phyloP scores from a whole-genome alignment of 192 early-diverging fungal species.

The Podila minutissima region DNA sequence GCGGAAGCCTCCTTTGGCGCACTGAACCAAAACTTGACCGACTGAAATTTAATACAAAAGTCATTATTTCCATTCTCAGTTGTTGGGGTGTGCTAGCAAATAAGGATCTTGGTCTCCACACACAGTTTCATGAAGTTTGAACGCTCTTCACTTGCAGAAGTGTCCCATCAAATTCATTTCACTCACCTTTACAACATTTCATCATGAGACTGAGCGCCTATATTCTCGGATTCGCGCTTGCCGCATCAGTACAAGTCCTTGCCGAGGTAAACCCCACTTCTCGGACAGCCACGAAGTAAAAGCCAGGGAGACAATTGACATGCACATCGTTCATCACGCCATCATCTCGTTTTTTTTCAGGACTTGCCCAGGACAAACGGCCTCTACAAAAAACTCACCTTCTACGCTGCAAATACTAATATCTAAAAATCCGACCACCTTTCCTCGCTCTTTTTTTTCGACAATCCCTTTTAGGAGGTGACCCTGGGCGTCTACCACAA shows the following conservation, averaged over 20 bases:
- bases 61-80: background rate
- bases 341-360: background rate
- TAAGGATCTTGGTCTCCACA: background rate
- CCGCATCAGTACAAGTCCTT: slow-evolving; percentile 34
- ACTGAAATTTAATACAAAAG: background rate
- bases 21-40: background rate
- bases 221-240: slow-evolving; percentile 39
- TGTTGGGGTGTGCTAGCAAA: background rate
- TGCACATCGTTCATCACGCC: background rate
- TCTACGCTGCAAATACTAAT: no score
- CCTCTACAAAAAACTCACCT: no score
- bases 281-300: background rate
- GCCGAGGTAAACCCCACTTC: slow-evolving; percentile 22
- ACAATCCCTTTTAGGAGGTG: slow-evolving; percentile 26
- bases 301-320: background rate
- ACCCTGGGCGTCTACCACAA: slow-evolving; percentile 50
- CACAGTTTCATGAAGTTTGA: background rate
- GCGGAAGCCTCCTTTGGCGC: slow-evolving; percentile 52
- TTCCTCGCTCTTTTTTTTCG: background rate
- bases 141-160: background rate
- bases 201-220: slow-evolving; percentile 41
- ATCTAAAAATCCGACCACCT: background rate
- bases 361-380: no score
- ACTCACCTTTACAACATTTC: background rate
- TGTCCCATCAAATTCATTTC: background rate